phyloP scores from a whole-genome alignment of 2,329 filamentous ascomycete species.

The Penicillium italicum region DNA sequence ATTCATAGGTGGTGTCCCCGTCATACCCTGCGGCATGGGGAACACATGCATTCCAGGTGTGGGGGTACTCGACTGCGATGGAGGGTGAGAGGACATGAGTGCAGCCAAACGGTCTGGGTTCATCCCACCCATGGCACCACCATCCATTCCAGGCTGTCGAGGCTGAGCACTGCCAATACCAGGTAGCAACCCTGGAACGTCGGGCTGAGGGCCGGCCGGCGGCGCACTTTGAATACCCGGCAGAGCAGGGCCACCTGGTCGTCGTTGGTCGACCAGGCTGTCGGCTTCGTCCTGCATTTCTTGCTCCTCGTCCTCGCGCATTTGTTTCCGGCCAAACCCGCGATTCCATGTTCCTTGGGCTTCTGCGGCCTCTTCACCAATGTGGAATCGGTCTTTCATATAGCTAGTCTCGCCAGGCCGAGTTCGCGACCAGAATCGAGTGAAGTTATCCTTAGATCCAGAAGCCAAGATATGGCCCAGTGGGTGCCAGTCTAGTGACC shows the following conservation, averaged over 20 bases:
- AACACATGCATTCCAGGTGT: slow-evolving; percentile 39
- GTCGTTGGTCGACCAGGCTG: slow-evolving; percentile 85
- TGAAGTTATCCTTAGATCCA: slow-evolving; percentile 93
- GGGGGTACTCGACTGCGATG: slow-evolving; percentile 26
- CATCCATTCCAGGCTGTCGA: slow-evolving; percentile 31
- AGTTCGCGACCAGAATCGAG: slow-evolving; percentile 91
- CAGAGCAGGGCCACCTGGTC: slow-evolving; percentile 57
- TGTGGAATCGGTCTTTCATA: slow-evolving; percentile 88
- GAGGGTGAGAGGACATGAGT: slow-evolving; percentile 47
- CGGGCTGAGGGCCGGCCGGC: slow-evolving; percentile 32
- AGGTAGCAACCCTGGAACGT: slow-evolving; percentile 46
- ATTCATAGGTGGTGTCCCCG: slow-evolving; percentile 47
- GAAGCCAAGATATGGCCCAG: slow-evolving; percentile 92
- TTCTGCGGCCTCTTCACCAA: slow-evolving; percentile 88
- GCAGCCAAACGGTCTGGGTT: slow-evolving; percentile 42
- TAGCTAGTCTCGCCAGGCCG: slow-evolving; percentile 82
- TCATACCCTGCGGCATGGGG: slow-evolving; percentile 43
- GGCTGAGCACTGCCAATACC: slow-evolving; percentile 47
- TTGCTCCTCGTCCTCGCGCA: slow-evolving; percentile 88
- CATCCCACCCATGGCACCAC: slow-evolving; percentile 47
- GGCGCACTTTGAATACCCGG: slow-evolving; percentile 57
- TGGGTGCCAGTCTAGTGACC: slow-evolving; percentile 97
- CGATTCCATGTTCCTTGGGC: slow-evolving; percentile 92
- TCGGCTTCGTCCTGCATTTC: slow-evolving; percentile 92
- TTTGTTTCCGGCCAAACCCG: slow-evolving; percentile 70